Evolutionary conservation across 1,284 basidiomycete species (phyloP).

Genomic region (Thelephora terrestris): DNA sequence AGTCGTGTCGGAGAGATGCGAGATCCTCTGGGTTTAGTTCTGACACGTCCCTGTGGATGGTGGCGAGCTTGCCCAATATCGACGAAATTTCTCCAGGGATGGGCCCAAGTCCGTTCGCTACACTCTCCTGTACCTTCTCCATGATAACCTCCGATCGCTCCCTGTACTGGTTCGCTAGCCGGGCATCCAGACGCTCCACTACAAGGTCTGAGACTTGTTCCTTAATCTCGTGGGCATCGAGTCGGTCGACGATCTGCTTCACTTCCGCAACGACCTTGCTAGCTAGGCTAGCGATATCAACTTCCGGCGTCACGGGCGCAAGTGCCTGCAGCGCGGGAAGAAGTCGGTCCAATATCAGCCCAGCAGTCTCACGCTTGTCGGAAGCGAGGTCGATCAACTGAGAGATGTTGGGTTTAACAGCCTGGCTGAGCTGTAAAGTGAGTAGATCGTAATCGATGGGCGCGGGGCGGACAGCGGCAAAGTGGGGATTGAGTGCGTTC

Average conservation of each 20-base stretch:
- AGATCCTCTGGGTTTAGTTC: constrained; percentile 10
- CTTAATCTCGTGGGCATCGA: constrained; percentile 75
- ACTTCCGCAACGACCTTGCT: constrained; percentile 55
- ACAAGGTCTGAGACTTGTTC: constrained; percentile 79
- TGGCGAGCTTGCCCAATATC: constrained; percentile 26
- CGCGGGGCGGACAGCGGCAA: constrained; percentile 48
- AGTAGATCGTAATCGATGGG: constrained; percentile 68
- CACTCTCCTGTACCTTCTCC: constrained; percentile 41
- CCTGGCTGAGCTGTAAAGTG: constrained; percentile 63
- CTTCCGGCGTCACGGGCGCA: constrained; percentile 23
- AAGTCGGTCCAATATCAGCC: constrained; percentile 66
- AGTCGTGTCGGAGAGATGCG: constrained; percentile 15
- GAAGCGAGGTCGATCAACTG: constrained; percentile 79
- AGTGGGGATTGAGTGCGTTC: constrained; percentile 46
- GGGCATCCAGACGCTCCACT: constrained; percentile 70
- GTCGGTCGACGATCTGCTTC: constrained; percentile 55
- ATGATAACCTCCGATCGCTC: constrained; percentile 58
- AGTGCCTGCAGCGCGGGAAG: constrained; percentile 50
- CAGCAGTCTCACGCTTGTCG: constrained; percentile 76
- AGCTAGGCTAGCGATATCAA: constrained; percentile 50
- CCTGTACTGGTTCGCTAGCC: constrained; percentile 48
- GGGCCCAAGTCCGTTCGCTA: constrained; percentile 32
- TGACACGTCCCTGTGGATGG: constrained; percentile 20
- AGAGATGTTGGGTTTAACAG: constrained; percentile 77
- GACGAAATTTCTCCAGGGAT: constrained; percentile 33